A percentile compares a stretch with the other conserved stretches of the same genome.
Conservation (phyloP, 192 early-diverging fungal species). For the Nowakowskiella sp. region DNA sequence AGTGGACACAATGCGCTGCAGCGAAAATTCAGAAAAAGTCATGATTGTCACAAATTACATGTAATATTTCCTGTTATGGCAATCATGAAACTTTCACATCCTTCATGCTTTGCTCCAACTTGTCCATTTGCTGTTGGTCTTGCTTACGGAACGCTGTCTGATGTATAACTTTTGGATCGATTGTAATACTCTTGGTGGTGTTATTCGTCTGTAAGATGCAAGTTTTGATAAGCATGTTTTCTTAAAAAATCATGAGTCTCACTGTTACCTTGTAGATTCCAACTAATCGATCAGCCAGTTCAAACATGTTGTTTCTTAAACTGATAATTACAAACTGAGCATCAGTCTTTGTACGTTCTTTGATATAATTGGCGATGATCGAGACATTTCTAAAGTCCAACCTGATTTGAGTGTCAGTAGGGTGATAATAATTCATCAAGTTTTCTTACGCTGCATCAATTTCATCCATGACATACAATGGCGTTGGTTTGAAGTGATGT, state of each 20-base stretch:
- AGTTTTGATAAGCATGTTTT: not conserved
- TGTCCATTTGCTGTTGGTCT: no score
- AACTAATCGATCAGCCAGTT: constrained; percentile 93
- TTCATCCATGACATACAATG: constrained; percentile 99
- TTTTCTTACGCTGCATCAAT: constrained; percentile 99
- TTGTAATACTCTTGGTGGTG: constrained; percentile 72
- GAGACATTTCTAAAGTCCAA: constrained; percentile 98
- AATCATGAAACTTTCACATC: no score
- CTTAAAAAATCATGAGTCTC: not conserved
- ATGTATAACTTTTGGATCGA: constrained; percentile 42
- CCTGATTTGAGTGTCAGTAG: no score
- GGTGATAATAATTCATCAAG: no score
- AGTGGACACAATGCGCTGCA: no score
- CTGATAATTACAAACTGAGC: constrained; percentile 99
- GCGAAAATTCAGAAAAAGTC: no score
- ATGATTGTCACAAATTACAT: no score
- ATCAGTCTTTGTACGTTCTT: constrained; percentile 90
- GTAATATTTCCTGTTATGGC: no score
- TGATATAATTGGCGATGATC: constrained; percentile 98
- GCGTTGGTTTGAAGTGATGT: constrained; percentile 98
- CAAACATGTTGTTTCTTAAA: constrained; percentile 99
- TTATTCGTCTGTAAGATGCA: constrained; percentile 58
- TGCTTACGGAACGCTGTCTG: no score
- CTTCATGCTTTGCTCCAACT: no score
- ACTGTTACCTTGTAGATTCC: constrained; percentile 85